A percentile compares a stretch with the other conserved stretches of the same genome.
These are phyloP conservation scores for Atkinsonella texensis DNA, from an alignment of 2,329 filamentous ascomycete species.

Conservation along the genomic window DNA sequence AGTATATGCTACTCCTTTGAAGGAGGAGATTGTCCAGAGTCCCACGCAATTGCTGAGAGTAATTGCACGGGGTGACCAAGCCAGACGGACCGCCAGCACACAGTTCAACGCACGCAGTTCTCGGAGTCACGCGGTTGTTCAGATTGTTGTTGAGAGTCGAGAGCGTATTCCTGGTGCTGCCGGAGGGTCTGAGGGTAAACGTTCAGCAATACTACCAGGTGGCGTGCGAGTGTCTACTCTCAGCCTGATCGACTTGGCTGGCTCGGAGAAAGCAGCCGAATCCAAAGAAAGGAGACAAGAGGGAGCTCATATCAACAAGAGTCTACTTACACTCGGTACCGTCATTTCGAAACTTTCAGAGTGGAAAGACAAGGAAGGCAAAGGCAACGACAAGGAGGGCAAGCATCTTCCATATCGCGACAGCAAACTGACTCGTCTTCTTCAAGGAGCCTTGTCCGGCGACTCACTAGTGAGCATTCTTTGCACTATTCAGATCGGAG, in stretches of 20 bases:
- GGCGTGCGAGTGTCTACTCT: conserved; percentile 92
- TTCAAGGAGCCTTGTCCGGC: conserved; percentile 86
- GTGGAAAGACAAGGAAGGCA: conserved; percentile 69
- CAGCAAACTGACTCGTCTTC: conserved; percentile 86
- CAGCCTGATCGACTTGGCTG: conserved; percentile 90
- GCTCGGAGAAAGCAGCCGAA: conserved; percentile 91
- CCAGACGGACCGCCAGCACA: conserved; percentile 80
- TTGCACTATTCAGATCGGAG: conserved; percentile 88
- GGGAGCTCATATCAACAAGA: conserved; percentile 98
- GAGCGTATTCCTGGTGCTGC: conserved; percentile 58
- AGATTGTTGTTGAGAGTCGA: conserved; percentile 95
- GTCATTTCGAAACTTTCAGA: conserved; percentile 91
- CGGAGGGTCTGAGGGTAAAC: conserved; percentile 36
- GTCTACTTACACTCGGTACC: conserved; percentile 83
- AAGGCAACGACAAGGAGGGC: conserved; percentile 63
- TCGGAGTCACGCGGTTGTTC: conserved; percentile 93
- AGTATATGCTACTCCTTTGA: conserved; percentile 89
- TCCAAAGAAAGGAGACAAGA: conserved; percentile 88
- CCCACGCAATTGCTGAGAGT: conserved; percentile 90
- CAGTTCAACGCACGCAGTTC: conserved; percentile 96
- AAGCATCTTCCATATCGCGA: conserved; percentile 95
- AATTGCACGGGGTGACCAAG: conserved; percentile 87
- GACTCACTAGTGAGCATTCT: conserved; percentile 94
- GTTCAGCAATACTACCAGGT: conserved; percentile 62
- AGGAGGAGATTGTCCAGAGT: conserved; percentile 97